Evolutionary conservation across 2,329 filamentous ascomycete genomes (phyloP), one percentile per base, ranked within the genome.

Genomic region (Colletotrichum nymphaeae): DNA sequence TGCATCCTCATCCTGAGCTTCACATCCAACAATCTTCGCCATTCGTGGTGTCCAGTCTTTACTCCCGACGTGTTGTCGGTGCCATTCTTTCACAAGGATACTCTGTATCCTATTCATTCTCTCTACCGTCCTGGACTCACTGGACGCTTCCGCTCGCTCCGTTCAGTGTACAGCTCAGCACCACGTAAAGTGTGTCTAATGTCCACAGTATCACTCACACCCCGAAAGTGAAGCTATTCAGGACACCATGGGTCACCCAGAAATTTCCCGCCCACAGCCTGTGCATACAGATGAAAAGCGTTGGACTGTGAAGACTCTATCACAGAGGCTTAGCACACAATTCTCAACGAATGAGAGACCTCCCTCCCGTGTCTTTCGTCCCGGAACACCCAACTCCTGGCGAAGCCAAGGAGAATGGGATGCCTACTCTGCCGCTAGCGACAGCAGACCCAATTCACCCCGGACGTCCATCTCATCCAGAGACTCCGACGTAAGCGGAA

Each of bases 331-430:
- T 3, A 35, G 30, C 30, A n/a, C 32, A 12, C 14, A 12, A 9
- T n/a, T 26, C 2, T 16, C 49, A 46, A 12, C 30, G 5, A 3
- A n/a, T 7, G 37, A 42, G 37, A 26, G 8, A 2, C 35, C 63
- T 8, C 64, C 30, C 5, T 46, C 55, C 16, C 35, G 19, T 16
- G 5, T 59, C 1, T 67, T 32, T 4, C 55, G 64, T 12, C 64
- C 55, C 19, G 55, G 55, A 8, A 67, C 64, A 9, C 64, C 64
- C 4, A 67, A 67, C 53, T 67, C 64, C 14, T 67, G 64, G 64
- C 2, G 64, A 14, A 67, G 64, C 5, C 64, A 67, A 26, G 64
- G 64, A n/a, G 64, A 67, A n/a, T 67, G 64, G 64, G 64, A 67
- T 30, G 37, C 55, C 55, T 67, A 59, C 55, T 67, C 64, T 16